phyloP scores from a whole-genome alignment of 805 yeast genomes.

The Pichia sporocuriosa region DNA sequence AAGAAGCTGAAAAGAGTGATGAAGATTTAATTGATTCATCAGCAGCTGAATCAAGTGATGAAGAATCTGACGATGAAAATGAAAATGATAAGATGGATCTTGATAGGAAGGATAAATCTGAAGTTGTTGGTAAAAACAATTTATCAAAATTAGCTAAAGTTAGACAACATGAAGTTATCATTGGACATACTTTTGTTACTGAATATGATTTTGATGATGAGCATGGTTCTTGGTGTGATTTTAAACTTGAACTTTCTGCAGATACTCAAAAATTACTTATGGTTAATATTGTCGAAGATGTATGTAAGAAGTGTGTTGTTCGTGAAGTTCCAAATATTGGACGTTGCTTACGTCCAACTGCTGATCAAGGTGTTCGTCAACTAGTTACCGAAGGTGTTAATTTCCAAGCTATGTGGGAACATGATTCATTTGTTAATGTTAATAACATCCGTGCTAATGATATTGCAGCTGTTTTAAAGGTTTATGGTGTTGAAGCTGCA shows the following conservation, averaged over 20 bases:
- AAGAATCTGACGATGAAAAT: constrained; percentile 36
- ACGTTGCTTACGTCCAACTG: constrained; percentile 79
- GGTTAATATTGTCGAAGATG: constrained; percentile 93
- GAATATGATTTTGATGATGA: constrained; percentile 86
- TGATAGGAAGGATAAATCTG: constrained; percentile 8
- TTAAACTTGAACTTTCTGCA: constrained; percentile 75
- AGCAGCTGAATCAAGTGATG: constrained; percentile 33
- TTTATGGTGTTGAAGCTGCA: constrained; percentile 99
- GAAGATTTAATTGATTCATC: constrained; percentile 51
- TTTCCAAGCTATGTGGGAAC: constrained; percentile 97
- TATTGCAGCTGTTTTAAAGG: constrained; percentile 78
- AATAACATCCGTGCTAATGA: constrained; percentile 89
- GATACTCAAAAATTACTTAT: constrained; percentile 87
- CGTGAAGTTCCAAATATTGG: constrained; percentile 89
- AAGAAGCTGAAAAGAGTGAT: constrained; percentile 70
- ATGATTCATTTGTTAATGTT: constrained; percentile 85
- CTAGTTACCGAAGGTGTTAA: constrained; percentile 97
- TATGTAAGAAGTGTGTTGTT: constrained; percentile 84
- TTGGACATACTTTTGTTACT: constrained; percentile 65
- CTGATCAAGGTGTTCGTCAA: constrained; percentile 63
- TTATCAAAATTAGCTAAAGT: constrained; percentile 63
- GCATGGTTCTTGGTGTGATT: constrained; percentile 87
- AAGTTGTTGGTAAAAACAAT: constrained; percentile 20
- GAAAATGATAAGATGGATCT: constrained; percentile 26
- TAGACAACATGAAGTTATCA: constrained; percentile 77